Percentiles rank a stretch among this genome's conserved stretches.
Evolutionary conservation across 805 yeast species (phyloP).

Genomic region (Candida suzukii): DNA sequence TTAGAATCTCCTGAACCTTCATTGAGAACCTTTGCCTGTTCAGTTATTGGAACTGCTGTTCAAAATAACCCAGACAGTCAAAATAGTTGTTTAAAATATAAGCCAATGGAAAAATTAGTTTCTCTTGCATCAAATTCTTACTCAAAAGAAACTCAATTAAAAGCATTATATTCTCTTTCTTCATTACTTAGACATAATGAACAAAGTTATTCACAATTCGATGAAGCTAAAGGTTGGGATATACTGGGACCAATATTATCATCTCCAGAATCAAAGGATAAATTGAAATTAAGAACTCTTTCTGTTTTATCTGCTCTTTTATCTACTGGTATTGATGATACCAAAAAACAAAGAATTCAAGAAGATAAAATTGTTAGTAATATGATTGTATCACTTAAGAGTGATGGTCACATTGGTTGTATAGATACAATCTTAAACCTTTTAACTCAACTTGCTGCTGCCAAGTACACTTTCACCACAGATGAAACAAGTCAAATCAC

Average conservation of each 20-base stretch:
- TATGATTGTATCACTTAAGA: constrained; percentile 25
- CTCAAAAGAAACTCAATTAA: constrained; percentile 34
- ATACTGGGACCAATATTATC: constrained; percentile 27
- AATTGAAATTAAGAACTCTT: constrained; percentile 44
- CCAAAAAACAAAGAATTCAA: constrained; percentile 32
- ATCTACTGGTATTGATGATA: constrained; percentile 41
- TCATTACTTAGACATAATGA: constrained; percentile 64
- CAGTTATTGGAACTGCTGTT: constrained; percentile 83
- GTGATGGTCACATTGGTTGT: constrained; percentile 37
- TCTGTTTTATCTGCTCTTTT: constrained; percentile 55
- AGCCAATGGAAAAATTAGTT: constrained; percentile 41
- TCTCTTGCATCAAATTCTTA: constrained; percentile 26
- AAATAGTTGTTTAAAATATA: constrained; percentile 49
- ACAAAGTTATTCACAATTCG: constrained; percentile 50
- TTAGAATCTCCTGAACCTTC: constrained; percentile 36
- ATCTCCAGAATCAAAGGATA: constrained; percentile 20
- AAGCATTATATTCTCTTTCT: constrained; percentile 74
- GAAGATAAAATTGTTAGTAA: constrained; percentile 26
- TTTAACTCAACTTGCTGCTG: constrained; percentile 36
- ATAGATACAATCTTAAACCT: constrained; percentile 52
- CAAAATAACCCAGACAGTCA: constrained; percentile 84
- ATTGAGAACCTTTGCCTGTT: constrained; percentile 54
- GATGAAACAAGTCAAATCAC: constrained; percentile 33
- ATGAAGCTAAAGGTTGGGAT: constrained; percentile 55
- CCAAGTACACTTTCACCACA: constrained; percentile 37